Evolutionary conservation across 208 protist species (phyloP), one percentile per base, ranked within the genome.

Genomic region (Trypanosoma lewisi): DNA sequence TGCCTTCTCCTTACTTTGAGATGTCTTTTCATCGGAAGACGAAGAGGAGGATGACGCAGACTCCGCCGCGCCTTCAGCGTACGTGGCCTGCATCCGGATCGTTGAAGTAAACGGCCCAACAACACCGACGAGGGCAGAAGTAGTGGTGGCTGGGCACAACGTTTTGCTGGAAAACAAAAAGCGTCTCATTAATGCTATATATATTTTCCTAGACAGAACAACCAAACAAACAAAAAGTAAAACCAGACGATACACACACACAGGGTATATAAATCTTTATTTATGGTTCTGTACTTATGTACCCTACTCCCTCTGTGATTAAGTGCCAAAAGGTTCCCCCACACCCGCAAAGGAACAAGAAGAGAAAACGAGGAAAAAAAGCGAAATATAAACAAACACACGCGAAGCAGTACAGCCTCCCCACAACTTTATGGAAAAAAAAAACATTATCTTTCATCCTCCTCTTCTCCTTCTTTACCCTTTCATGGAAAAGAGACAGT

Each of bases 361-460:
- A 53, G 52, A 36, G 37, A 45, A 37, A 52, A 47, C 16, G 28
- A 62, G 14, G 36, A 50, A 25, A 62, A 39, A 12, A 62, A 50
- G 50, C 23, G 36, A 28, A 33, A 28, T 23, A 47, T n/a, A n/a
- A n/a, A n/a, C n/a, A n/a, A n/a, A n/a, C n/a, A n/a, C n/a, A n/a
- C n/a, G n/a, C n/a, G n/a, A n/a, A n/a, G n/a, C n/a, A n/a, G n/a
- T n/a, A n/a, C n/a, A n/a, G n/a, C n/a, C n/a, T n/a, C n/a, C n/a
- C n/a, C n/a, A n/a, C n/a, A n/a, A n/a, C n/a, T n/a, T n/a, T n/a
- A n/a, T n/a, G n/a, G n/a, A n/a, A n/a, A n/a, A n/a, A n/a, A n/a
- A n/a, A n/a, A n/a, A n/a, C n/a, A n/a, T n/a, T n/a, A n/a, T n/a
- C n/a, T n/a, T n/a, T n/a, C n/a, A n/a, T n/a, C n/a, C n/a, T n/a